Evolutionary conservation across 495 filamentous ascomycete species (phyloP).

Genomic region (Aspergillus diversus): DNA sequence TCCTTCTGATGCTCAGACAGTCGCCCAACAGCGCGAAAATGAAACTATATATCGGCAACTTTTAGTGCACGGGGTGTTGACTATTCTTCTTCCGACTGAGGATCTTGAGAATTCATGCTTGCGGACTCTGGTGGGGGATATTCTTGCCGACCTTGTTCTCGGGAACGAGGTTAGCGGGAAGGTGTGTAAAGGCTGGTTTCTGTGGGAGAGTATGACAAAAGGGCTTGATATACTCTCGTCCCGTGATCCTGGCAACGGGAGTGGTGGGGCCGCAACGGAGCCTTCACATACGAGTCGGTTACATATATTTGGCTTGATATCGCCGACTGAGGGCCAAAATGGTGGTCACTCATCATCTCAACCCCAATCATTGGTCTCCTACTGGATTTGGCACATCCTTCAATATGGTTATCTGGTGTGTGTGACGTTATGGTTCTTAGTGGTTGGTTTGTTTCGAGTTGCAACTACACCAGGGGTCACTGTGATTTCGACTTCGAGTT

Average conservation of each 20-base stretch:
- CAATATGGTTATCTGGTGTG: slow-evolving; percentile 70
- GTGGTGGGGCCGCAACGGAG: slow-evolving; percentile 26
- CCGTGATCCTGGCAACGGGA: slow-evolving; percentile 30
- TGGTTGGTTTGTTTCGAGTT: slow-evolving; percentile 52
- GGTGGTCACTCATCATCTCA: slow-evolving; percentile 20
- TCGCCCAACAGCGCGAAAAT: slow-evolving; percentile 68
- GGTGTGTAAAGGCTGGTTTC: slow-evolving; percentile 79
- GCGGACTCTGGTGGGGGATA: slow-evolving; percentile 77
- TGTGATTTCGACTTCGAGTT: slow-evolving; percentile 31
- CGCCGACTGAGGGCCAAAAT: slow-evolving; percentile 31
- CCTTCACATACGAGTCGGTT: slow-evolving; percentile 39
- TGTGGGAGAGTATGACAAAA: slow-evolving; percentile 81
- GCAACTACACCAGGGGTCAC: slow-evolving; percentile 36
- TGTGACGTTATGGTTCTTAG: slow-evolving; percentile 65
- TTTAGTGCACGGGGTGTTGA: slow-evolving; percentile 75
- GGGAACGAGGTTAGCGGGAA: slow-evolving; percentile 76
- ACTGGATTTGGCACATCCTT: slow-evolving; percentile 68
- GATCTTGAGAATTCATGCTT: slow-evolving; percentile 87
- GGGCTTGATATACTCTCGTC: slow-evolving; percentile 42
- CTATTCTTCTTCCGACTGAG: slow-evolving; percentile 85
- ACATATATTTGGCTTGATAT: slow-evolving; percentile 53
- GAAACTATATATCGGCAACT: slow-evolving; percentile 81
- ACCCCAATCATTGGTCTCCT: slow-evolving; percentile 37
- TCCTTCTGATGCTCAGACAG: slow-evolving; percentile 48
- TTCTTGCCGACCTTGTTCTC: slow-evolving; percentile 83